These are phyloP conservation scores for Leccinum ochraceum DNA, from an alignment of 768 basidiomycete genomes.

Conservation along the genomic window DNA sequence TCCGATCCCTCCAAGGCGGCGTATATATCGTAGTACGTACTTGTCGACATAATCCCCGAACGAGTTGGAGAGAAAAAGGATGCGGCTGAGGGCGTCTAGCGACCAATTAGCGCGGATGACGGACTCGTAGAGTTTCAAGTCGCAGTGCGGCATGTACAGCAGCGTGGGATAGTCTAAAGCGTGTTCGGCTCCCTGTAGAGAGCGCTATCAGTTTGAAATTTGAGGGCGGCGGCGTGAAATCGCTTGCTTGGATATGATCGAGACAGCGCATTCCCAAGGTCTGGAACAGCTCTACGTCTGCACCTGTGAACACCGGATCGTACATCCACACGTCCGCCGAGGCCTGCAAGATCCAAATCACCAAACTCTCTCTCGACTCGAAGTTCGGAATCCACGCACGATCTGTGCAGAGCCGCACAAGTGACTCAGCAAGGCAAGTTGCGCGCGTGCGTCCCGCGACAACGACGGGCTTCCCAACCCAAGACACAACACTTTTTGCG, in stretches of 20 bases:
- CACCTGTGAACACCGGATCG: constrained; percentile 73
- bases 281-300: constrained; percentile 54
- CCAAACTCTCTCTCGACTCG: constrained; percentile 2
- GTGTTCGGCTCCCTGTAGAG: constrained; percentile 36
- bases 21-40: constrained; percentile 40
- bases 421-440: constrained; percentile 65
- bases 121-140: constrained; percentile 67
- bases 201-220: constrained; percentile 13
- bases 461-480: constrained; percentile 72
- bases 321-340: constrained; percentile 51
- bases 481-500: constrained; percentile 56
- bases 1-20: not conserved
- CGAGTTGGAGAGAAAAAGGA: constrained; percentile 66
- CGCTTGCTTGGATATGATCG: constrained; percentile 54
- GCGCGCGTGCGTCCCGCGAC: constrained; percentile 62
- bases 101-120: constrained; percentile 65
- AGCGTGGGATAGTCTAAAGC: constrained; percentile 49
- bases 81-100: constrained; percentile 41
- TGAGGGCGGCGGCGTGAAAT: constrained; percentile 10
- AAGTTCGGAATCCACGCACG: constrained; percentile 45
- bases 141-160: constrained; percentile 81
- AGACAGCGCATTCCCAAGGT: constrained; percentile 37
- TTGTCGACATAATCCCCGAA: constrained; percentile 67
- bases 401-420: constrained; percentile 55
- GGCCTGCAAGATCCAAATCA: constrained; percentile 41